Evolutionary conservation across 768 basidiomycete species (phyloP).

Genomic region (Suillus subalutaceus): DNA sequence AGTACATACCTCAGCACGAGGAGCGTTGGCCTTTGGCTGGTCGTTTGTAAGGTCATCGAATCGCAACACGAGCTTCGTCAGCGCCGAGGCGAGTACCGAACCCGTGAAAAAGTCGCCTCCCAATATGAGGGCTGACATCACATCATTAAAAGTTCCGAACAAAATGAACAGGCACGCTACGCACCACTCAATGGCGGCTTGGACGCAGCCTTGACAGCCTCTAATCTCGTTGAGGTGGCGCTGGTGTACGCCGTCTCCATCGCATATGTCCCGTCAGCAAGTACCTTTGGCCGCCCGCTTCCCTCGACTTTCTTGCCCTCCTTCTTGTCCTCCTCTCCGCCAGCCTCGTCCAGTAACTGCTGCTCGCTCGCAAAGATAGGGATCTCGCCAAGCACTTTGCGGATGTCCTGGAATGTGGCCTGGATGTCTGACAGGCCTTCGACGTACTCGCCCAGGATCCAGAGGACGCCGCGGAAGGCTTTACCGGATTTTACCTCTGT

Average conservation of each 20-base stretch:
- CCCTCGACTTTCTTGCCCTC: constrained; percentile 44
- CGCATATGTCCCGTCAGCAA: constrained; percentile 97
- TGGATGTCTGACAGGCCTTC: constrained; percentile 62
- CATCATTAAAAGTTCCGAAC: not conserved
- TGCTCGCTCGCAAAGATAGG: constrained; percentile 55
- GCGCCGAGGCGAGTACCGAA: constrained; percentile 81
- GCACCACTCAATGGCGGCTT: constrained; percentile 89
- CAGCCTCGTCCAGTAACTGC: constrained; percentile 74
- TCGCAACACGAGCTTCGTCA: constrained; percentile 91
- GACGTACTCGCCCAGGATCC: constrained; percentile 71
- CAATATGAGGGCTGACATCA: constrained; percentile 69
- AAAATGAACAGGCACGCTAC: constrained; percentile 21
- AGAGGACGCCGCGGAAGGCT: constrained; percentile 93
- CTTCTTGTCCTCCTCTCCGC: constrained; percentile 48
- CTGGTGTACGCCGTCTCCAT: constrained; percentile 90
- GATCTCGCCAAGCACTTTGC: not conserved
- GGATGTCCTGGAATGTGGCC: constrained; percentile 39
- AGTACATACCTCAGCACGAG: not conserved
- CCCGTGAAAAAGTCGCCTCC: constrained; percentile 98
- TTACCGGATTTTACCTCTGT: constrained; percentile 89
- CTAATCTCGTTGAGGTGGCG: constrained; percentile 61
- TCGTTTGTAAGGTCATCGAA: constrained; percentile 57
- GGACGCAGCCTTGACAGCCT: constrained; percentile 81
- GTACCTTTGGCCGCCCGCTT: constrained; percentile 68
- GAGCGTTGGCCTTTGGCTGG: constrained; percentile 39